Conservation (phyloP, 768 basidiomycete species). For the Termitomyces sp. region DNA sequence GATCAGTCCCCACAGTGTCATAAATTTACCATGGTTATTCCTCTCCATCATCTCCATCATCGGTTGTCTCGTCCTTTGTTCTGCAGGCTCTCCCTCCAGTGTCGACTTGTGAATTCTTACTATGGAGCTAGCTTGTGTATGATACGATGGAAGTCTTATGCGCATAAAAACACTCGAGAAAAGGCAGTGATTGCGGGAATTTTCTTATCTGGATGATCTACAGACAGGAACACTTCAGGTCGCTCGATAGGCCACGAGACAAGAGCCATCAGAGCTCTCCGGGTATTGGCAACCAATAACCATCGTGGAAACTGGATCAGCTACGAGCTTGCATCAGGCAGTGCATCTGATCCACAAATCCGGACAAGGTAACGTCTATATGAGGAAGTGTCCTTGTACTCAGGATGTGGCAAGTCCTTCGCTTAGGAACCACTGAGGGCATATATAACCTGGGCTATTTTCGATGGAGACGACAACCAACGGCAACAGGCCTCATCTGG, state of each 20-base stretch:
- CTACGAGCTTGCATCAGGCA: neutral
- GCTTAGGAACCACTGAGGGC: neutral
- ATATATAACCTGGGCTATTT: constrained; percentile 27
- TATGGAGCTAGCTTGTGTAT: no score
- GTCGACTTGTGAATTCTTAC: no score
- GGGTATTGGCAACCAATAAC: neutral
- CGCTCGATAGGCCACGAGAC: neutral
- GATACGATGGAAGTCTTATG: no score
- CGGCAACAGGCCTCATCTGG: neutral
- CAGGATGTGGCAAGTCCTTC: constrained; percentile 6
- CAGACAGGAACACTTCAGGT: neutral
- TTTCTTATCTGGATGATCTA: neutral
- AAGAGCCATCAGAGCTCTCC: neutral
- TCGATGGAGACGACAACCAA: constrained; percentile 6
- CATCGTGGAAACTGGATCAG: no score
- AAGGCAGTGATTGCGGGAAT: neutral
- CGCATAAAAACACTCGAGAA: no score
- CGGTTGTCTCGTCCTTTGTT: no score
- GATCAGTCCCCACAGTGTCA: no score
- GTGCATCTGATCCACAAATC: constrained; percentile 7
- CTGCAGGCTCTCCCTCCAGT: neutral
- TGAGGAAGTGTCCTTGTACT: constrained; percentile 29
- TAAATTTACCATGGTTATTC: neutral
- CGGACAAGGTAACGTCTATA: constrained; percentile 30
- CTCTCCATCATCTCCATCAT: neutral